Evolutionary conservation across 495 filamentous ascomycete species (phyloP), one percentile per base, ranked within the genome.

Genomic region (Amphirosellinia nigrospora): DNA sequence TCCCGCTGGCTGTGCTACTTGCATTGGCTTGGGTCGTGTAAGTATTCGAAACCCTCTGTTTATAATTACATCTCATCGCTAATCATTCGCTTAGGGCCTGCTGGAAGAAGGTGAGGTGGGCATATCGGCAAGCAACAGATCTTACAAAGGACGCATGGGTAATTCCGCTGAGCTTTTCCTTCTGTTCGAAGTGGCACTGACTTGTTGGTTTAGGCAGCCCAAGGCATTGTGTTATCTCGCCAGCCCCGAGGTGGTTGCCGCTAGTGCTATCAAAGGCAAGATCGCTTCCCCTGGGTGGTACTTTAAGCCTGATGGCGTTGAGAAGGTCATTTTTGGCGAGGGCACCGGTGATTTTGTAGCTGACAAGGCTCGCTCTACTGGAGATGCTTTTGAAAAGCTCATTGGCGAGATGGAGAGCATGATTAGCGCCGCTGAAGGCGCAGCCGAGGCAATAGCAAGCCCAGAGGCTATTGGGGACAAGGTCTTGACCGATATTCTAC

Each of bases 201-300:
- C 46, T 7, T 45, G 15, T 16, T 45, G 41, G 15, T 45, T 45
- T 16, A 45, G 41, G 41, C 4, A 45, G 15, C 4, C 41, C 41
- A 45, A 45, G 41, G 41, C 41, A 19, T 16, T 16, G 16, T n/a
- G 43, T n/a, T 98, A 98, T 77, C 89, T 99, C 3, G 92, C 90
- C 10, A 94, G 90, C 70, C 95, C 96, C 5, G 94, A 97, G 71
- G 91, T 97, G 15, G 95, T 98, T 3, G 95, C 95, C 19, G 94
- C 95, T 0, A 94, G 91, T 71, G 94, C 94, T 8, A 79, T 97
- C 43, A 83, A 85, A 45, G 94, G 94, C 28, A 88, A 86, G 71
- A 93, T 98, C 56, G 82, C 86, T 3, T 92, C 94, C 1, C 92
- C 95, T 10, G 60, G 64, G 39, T 90, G 87, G 86, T 98, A 97